Percentiles rank a stretch among this genome's conserved stretches.
phyloP scores from a whole-genome alignment of 306 rosid species.

The Echinosophora koreensis region DNA sequence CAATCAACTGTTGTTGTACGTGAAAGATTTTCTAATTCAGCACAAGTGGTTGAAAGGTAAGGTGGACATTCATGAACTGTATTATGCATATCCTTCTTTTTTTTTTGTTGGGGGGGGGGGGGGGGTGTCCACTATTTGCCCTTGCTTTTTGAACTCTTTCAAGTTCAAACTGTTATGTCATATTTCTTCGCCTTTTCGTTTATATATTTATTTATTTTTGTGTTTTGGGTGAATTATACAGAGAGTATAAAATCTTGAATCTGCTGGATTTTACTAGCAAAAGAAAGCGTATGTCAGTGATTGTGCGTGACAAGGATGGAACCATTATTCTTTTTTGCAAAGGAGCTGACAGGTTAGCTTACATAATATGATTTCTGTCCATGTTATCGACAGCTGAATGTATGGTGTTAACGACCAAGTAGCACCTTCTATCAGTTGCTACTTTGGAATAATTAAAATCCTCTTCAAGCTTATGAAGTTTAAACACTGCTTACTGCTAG shows the following conservation, averaged over 20 bases:
- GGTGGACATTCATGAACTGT: constrained; percentile 37
- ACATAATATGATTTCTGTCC: constrained; percentile 39
- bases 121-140: constrained; percentile 49
- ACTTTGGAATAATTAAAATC: constrained; percentile 17
- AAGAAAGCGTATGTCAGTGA: constrained; percentile 95
- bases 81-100: constrained; percentile 20
- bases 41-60: constrained; percentile 79
- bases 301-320: constrained; percentile 85
- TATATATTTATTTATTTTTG: constrained; percentile 19
- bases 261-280: constrained; percentile 92
- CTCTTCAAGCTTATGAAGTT: constrained; percentile 30
- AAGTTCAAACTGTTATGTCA: constrained; percentile 4
- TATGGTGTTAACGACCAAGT: constrained; percentile 31
- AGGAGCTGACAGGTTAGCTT: constrained; percentile 98
- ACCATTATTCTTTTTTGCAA: constrained; percentile 82
- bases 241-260: constrained; percentile 89
- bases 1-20: constrained; percentile 76
- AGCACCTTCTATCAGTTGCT: constrained; percentile 39
- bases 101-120: constrained; percentile 42
- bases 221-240: constrained; percentile 53
- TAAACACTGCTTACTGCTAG: constrained; percentile 28
- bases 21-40: constrained; percentile 65
- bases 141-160: constrained; percentile 14
- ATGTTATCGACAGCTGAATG: constrained; percentile 10
- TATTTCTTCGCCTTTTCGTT: constrained; percentile 41